Base-by-base conservation (phyloP, 2,329 filamentous ascomycete genomes). In the Cladosporium velox region DNA sequence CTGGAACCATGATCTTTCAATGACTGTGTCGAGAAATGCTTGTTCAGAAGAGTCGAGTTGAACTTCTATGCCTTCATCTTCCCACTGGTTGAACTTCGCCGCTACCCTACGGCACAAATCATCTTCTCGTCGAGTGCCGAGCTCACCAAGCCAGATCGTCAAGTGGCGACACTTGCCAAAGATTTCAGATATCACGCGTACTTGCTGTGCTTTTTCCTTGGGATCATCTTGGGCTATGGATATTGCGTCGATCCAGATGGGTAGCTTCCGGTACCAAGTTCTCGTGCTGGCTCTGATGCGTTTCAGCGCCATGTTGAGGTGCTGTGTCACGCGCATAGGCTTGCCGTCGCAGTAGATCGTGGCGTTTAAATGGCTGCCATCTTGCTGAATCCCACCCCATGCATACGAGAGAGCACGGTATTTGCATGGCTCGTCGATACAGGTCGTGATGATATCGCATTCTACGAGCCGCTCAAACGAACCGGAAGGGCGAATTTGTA, bases 101-200 rank as follows among this genome's bases (percentile, higher is more conserved):
- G 52, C 52, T 21, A 55, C 30, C 4, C 30, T 55, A n/a, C 52
- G 7, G 15, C 52, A 55, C 7, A 55, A n/a, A 12, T 30, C 28
- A 10, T 34, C 30, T 34, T 34, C 52, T 2, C 21, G 8, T 14
- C 1, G 52, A 34, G 3, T 12, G 10, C 8, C 28, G n/a, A 32
- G 28, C 52, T 55, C 52, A 34, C 52, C 52, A 34, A 55, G 28
- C 52, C 52, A 55, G 52, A 55, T 55, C 14, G 52, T 55, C 14
- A 55, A 21, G 15, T 55, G 52, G 2, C 52, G 52, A 14, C 52
- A 55, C 30, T 11, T 55, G 4, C 52, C 52, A 34, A 55, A 55
- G 11, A 55, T 55, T 30, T 55, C 28, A 6, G 52, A 55, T 18
- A 55, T 55, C 52, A 55, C 2, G 18, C n/a, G 30, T 4, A 55